Percentiles rank a stretch among this genome's conserved stretches.
phyloP scores from a whole-genome alignment of 2,329 filamentous ascomycete species.

The Macrophomina phaseolina region DNA sequence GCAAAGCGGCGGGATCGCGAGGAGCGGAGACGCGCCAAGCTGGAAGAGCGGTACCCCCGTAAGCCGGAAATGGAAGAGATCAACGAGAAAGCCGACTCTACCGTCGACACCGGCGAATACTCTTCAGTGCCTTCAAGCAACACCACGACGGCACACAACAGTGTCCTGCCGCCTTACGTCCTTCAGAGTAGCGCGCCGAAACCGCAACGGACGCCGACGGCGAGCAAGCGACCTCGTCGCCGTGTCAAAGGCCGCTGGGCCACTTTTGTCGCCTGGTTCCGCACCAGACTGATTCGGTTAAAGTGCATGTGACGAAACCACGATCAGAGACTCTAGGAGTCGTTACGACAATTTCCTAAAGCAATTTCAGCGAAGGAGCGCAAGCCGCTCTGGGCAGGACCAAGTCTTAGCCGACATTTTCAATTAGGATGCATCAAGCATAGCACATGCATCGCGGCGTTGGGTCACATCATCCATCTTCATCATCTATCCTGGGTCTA shows the following conservation, averaged over 20 bases:
- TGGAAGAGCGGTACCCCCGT: conserved; percentile 47
- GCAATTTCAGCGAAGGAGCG: conserved; percentile 5
- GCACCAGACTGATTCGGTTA: conserved; percentile 60
- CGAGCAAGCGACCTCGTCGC: conserved; percentile 44
- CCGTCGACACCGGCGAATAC: conserved; percentile 45
- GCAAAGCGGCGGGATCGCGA: conserved; percentile 50
- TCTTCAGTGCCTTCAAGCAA: conserved; percentile 36
- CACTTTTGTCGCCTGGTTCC: conserved; percentile 62
- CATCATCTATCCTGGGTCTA: conserved; percentile 9
- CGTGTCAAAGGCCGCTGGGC: conserved; percentile 55
- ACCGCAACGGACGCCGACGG: conserved; percentile 37
- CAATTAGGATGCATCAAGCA: conserved; percentile 15
- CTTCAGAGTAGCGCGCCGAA: conserved; percentile 37
- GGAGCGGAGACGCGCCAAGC: conserved; percentile 49
- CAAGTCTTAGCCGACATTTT: conserved; percentile 10
- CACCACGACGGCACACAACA: conserved; percentile 16
- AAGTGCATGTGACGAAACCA: conserved; percentile 35
- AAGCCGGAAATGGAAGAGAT: conserved; percentile 47
- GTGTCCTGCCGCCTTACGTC: conserved; percentile 12
- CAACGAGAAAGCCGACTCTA: conserved; percentile 34
- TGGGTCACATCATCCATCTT: conserved; percentile 16
- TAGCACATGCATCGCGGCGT: conserved; percentile 18
- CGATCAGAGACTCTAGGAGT: conserved; percentile 18
- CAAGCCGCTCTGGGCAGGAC: background rate
- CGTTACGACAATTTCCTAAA: conserved; percentile 23